Evolutionary conservation across 139 green algal genomes (phyloP).

Genomic region (Zygnema cylindricum): DNA sequence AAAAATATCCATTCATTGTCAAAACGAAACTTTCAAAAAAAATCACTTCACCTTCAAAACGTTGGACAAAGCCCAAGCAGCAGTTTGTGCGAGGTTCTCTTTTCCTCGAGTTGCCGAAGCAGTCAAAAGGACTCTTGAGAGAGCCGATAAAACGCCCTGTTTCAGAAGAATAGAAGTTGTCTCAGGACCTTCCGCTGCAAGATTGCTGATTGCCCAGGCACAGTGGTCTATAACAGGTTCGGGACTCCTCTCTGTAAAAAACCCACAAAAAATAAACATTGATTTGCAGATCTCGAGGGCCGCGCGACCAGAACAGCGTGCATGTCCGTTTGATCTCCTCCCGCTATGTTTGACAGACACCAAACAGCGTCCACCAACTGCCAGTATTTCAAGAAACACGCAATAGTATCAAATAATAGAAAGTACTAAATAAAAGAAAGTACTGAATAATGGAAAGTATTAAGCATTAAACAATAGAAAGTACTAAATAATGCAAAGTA

Average conservation of each 20-base stretch:
- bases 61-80: constrained; percentile 58
- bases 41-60: constrained; percentile 57
- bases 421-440: too few species aligned
- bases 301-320: background rate
- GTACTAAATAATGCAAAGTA: too few species aligned
- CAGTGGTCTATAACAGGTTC: constrained; percentile 54
- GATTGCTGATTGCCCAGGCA: constrained; percentile 61
- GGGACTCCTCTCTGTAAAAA: constrained; percentile 26
- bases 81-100: constrained; percentile 28
- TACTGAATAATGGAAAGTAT: too few species aligned
- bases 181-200: constrained; percentile 48
- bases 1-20: background rate
- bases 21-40: background rate
- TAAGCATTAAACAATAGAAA: too few species aligned
- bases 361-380: constrained; percentile 52
- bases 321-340: background rate
- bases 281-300: background rate
- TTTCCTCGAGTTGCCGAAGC: background rate
- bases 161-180: constrained; percentile 36
- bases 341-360: constrained; percentile 59
- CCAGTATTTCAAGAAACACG: too few species aligned
- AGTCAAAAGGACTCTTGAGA: constrained; percentile 30
- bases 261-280: background rate
- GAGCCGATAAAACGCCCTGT: constrained; percentile 28
- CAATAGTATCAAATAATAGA: too few species aligned